Base-by-base conservation (phyloP, 306 rosid species). In the Quercus suber region DNA sequence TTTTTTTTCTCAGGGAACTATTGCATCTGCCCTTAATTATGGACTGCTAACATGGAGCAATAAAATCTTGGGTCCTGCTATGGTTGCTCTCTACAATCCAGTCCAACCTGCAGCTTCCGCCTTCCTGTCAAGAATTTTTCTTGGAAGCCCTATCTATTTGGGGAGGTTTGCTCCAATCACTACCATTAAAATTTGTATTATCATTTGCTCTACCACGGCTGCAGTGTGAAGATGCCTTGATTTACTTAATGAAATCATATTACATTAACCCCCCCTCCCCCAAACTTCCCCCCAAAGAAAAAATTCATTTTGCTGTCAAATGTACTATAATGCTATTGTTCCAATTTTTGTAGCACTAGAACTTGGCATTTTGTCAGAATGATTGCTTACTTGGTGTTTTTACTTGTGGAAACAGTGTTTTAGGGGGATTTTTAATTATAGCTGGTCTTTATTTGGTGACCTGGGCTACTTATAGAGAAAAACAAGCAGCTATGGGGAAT, bases 41-140 rank as follows among this genome's bases (percentile, higher is more conserved):
- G 99, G 99, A 84, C 94, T 95, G 56, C 77, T 89, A 77, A 90
- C 97, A 56, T 95, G 99, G 99, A 79, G 94, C 90, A 95, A 90
- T 82, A 95, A 90, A 82, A 89, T 95, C 76, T 75, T 95, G 83
- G 99, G 99, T 73, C 99, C 99, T 74, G 82, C 98, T 63, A 76
- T 95, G 89, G 98, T 95, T 73, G 89, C 99, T 79, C 93, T 92
- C 73, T 95, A 95, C 85, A 89, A 86, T 81, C 99, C 99, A 67
- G 94, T 95, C 82, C 99, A 95, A 77, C 99, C 99, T 84, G 97
- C 85, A 0, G 87, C 88, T 59, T 89, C 99, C 51, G 86, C 98
- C 1, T 9, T 92, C 64, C 71, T 95, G 72, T 92, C 99, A 72
- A 91, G 79, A 78, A 74, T 95, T 76, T 92, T 95, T 84, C 92